Evolutionary conservation across 2,329 filamentous ascomycete species (phyloP).

Genomic region (Sordariomycetes sp.): DNA sequence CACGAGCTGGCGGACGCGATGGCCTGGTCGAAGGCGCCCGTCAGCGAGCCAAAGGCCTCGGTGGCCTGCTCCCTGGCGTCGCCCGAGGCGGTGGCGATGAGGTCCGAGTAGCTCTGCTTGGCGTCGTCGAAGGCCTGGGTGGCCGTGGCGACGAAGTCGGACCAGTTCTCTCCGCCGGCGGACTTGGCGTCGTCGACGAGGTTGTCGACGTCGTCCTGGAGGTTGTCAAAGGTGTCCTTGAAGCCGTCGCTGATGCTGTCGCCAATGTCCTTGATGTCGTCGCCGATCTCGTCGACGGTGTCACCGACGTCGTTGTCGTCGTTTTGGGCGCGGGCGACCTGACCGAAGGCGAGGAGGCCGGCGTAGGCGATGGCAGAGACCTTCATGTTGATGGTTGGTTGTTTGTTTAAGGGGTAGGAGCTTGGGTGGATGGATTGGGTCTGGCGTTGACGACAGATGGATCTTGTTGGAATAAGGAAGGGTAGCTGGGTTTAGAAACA

Average conservation of each 20-base stretch:
- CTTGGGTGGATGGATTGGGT: constrained; percentile 1
- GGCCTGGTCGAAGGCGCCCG: constrained; percentile 8
- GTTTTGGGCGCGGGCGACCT: constrained; percentile 8
- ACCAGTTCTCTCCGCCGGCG: constrained; percentile 4
- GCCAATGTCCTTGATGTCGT: constrained; percentile 11
- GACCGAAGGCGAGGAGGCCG: constrained; percentile 19
- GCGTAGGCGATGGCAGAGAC: constrained; percentile 21
- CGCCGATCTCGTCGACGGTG: constrained; percentile 2
- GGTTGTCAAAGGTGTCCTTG: constrained; percentile 7
- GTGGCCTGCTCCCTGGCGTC: constrained; percentile 11
- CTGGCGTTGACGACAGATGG: no score
- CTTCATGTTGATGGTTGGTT: constrained; percentile 22
- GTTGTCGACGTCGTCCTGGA: constrained; percentile 5
- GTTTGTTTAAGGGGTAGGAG: constrained; percentile 5
- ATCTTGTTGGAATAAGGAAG: no score
- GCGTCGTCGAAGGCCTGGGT: constrained; percentile 4
- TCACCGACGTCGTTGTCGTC: constrained; percentile 1
- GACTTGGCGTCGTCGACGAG: constrained; percentile 6
- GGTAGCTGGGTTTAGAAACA: no score
- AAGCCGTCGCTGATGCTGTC: constrained; percentile 8
- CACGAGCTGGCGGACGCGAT: constrained; percentile 9
- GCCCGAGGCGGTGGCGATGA: constrained; percentile 7
- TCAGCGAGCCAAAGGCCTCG: constrained; percentile 4
- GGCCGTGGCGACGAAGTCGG: constrained; percentile 5
- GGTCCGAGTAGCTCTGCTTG: constrained; percentile 4